Evolutionary conservation across 129 eudicot genomes (phyloP), one percentile per base, ranked within the genome.

Genomic region (Lactuca saligna): DNA sequence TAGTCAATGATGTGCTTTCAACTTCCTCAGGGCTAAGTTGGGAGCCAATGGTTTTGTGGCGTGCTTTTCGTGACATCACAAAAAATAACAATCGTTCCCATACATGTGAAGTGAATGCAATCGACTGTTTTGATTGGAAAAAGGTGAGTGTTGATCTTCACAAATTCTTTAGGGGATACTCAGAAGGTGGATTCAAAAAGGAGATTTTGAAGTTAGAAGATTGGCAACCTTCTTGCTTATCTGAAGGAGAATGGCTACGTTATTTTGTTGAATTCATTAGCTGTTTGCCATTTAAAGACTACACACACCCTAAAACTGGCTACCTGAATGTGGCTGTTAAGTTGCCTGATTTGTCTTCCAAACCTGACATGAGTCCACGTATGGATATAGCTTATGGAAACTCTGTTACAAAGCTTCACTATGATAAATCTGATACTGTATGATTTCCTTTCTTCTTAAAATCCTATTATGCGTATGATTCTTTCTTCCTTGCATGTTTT

Each of bases 21-120:
- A 9, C 68, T 15, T 58, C 88, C 7, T 68, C 72, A 25, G 88
- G 92, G 35, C 66, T 86, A 72, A 86, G 92, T 53, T 86, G 92
- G 92, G 88, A 86, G 77, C 92, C 92, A 51, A 80, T 83, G 88
- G 92, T 86, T 17, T 74, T 86, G 86, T 83, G 88, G 88, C 92
- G 88, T 69, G 92, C 92, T 38, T 71, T 72, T 32, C 91, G 91
- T 56, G 72, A 86, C 50, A 41, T 82, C 15, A 56, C 48, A 54
- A 62, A 75, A 51, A 57, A 11, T 10, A 62, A 70, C 5, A 70
- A 70, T 11, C 13, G 13, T 71, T 46, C 78, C 41, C 48, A 77
- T 3, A 73, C 63, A n/a, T 67, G 63, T 63, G 69, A 37, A 7
- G 83, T 80, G 51, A 67, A 57, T 12, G 90, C 95, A 5, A 10